Base-by-base conservation (phyloP, 768 basidiomycete genomes). In the Tylopilus sp. region DNA sequence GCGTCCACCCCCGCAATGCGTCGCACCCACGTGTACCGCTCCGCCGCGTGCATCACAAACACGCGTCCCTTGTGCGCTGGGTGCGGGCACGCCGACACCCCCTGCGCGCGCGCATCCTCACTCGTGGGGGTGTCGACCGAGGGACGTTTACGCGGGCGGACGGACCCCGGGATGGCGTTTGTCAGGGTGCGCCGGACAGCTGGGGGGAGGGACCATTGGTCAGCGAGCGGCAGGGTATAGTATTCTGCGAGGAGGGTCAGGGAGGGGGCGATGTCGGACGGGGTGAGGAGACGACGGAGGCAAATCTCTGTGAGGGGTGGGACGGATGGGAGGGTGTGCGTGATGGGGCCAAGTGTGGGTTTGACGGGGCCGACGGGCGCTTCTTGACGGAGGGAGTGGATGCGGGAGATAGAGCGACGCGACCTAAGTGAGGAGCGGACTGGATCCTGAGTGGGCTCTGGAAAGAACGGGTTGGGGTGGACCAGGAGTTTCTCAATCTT, bases 21-120 rank as follows among this genome's bases (percentile, higher is more conserved):
- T 7, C 61, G 69, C 60, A 83, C 83, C 88, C 88, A 90, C 3
- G 82, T 80, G 52, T 74, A 79, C 50, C 84, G 71, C 66, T 85
- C 80, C 59, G 86, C 85, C 4, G 76, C 77, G 41, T 78, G 82
- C 21, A 57, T 67, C 6, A 85, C 74, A 49, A 86, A 88, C 12
- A 81, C 63, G 0, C 63, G 56, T 0, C 57, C 61, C 18, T 28
- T 38, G 17, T 62, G 66, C 17, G 53, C 56, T 44, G 75, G 81
- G 47, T 44, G 66, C 21, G 81, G 76, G 53, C 82, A 83, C 6
- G 73, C 70, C 4, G 79, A 77, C 17, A 44, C 20, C 28, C 43
- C 30, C 6, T 18, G 22, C 9, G 9, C 25, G 12, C 31, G 31
- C 31, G 31, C 5, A 20, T 50, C 48, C 33, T 38, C 52, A 36